phyloP scores from a whole-genome alignment of 2,329 filamentous ascomycete species.

The Fusarium neocosmosporiellum region DNA sequence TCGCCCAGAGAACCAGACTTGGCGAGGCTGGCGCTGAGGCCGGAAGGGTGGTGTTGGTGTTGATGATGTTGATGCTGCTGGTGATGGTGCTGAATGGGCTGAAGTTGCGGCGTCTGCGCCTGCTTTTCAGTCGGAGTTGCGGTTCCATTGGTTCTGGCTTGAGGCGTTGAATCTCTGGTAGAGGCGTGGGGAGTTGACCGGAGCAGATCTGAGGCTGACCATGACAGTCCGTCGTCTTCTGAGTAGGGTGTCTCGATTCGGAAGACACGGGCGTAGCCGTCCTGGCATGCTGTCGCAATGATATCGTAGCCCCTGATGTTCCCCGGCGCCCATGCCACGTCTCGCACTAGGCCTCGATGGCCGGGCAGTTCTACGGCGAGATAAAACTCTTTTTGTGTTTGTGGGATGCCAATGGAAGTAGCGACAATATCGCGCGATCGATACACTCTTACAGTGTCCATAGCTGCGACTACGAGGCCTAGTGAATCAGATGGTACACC shows the following conservation, averaged over 20 bases:
- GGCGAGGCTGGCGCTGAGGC: slow-evolving; percentile 64
- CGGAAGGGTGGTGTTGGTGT: slow-evolving; percentile 56
- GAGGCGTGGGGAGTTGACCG: slow-evolving; percentile 47
- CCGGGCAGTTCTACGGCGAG: slow-evolving; percentile 80
- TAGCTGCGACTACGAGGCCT: slow-evolving; percentile 85
- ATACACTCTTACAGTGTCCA: slow-evolving; percentile 86
- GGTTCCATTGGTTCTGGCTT: slow-evolving; percentile 48
- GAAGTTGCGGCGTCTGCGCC: slow-evolving; percentile 40
- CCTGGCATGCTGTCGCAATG: slow-evolving; percentile 91
- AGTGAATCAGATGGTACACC: slow-evolving; percentile 85
- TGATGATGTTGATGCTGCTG: slow-evolving; percentile 50
- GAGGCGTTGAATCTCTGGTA: slow-evolving; percentile 42
- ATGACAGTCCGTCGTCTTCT: slow-evolving; percentile 61
- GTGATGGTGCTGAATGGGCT: slow-evolving; percentile 38
- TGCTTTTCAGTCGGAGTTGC: slow-evolving; percentile 32
- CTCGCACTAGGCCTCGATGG: slow-evolving; percentile 82
- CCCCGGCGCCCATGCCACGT: slow-evolving; percentile 92
- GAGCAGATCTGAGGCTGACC: slow-evolving; percentile 59
- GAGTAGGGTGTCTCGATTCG: slow-evolving; percentile 73
- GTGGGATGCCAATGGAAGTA: slow-evolving; percentile 62
- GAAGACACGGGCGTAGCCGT: slow-evolving; percentile 91
- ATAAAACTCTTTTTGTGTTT: slow-evolving; percentile 82
- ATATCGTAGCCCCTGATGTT: slow-evolving; percentile 91
- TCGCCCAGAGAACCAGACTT: slow-evolving; percentile 60
- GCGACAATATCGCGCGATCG: slow-evolving; percentile 73